Conservation (phyloP, 176 grass and related monocot species). For the Rhipidocladum racemiflorum region DNA sequence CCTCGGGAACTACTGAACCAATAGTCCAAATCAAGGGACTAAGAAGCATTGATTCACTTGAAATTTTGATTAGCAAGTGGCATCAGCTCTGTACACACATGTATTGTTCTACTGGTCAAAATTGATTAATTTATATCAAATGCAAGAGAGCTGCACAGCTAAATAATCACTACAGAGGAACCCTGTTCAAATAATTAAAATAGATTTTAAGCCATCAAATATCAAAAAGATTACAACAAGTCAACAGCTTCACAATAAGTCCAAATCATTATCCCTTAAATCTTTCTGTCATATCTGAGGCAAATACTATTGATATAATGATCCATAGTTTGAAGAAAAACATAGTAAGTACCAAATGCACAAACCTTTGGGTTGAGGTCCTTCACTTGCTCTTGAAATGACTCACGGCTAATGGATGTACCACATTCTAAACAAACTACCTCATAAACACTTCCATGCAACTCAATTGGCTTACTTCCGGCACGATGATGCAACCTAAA, state of each 20-base stretch:
- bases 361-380: conserved; percentile 86
- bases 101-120: background rate
- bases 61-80: background rate
- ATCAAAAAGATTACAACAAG: background rate
- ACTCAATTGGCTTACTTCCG: conserved; percentile 79
- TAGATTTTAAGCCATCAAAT: background rate
- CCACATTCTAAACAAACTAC: conserved; percentile 78
- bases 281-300: background rate
- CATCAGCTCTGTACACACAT: conserved; percentile 8
- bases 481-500: conserved; percentile 87
- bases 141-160: background rate
- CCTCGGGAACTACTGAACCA: background rate
- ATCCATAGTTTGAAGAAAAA: background rate
- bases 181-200: background rate
- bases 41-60: background rate
- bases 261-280: background rate
- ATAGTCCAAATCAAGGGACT: background rate
- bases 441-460: conserved; percentile 87
- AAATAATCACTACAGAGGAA: conserved; percentile 1
- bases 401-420: conserved; percentile 56
- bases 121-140: background rate
- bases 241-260: background rate
- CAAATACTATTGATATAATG: background rate
- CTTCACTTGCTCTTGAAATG: conserved; percentile 84
- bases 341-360: background rate